Conservation (phyloP, 176 grass and related monocot species). For the Olyra latifolia region DNA sequence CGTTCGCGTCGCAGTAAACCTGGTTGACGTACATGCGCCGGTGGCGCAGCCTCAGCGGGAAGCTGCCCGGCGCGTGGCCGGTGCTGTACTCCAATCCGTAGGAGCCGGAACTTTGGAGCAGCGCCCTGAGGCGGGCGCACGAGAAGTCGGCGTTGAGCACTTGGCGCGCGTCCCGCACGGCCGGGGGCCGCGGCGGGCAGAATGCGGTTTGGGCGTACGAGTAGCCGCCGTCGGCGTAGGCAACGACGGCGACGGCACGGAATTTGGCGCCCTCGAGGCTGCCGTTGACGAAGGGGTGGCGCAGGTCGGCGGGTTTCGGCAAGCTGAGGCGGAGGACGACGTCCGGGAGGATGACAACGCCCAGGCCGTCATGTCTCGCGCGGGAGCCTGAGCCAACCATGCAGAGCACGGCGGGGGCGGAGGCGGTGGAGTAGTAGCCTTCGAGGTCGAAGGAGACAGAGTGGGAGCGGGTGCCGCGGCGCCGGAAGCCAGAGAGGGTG, state of each 20-base stretch:
- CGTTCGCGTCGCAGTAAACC: constrained; percentile 32
- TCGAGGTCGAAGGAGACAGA: constrained; percentile 15
- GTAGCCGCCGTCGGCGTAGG: constrained; percentile 47
- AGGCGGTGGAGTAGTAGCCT: constrained; percentile 12
- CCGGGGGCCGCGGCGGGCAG: background rate
- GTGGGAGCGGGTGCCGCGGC: too few species aligned
- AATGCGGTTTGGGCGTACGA: background rate
- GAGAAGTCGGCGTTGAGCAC: background rate
- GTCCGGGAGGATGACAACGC: background rate
- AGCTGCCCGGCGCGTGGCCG: background rate
- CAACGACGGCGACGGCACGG: constrained; percentile 31
- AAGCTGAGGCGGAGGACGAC: constrained; percentile 43
- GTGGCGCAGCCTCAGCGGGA: background rate
- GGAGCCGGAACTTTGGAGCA: background rate
- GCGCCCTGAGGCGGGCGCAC: constrained; percentile 19
- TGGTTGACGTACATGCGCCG: constrained; percentile 34
- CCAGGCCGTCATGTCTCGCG: background rate
- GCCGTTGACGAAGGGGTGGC: constrained; percentile 40
- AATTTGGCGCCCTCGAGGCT: constrained; percentile 32
- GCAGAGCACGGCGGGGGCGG: constrained; percentile 34
- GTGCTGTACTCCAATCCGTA: constrained; percentile 28
- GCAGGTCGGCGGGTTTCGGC: constrained; percentile 25
- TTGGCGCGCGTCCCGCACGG: background rate
- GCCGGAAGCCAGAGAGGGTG: constrained; percentile 24
- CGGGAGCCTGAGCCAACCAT: constrained; percentile 31